Evolutionary conservation across 2,329 filamentous ascomycete species (phyloP), one percentile per base, ranked within the genome.

Genomic region (Sarocladiaceae sp.): DNA sequence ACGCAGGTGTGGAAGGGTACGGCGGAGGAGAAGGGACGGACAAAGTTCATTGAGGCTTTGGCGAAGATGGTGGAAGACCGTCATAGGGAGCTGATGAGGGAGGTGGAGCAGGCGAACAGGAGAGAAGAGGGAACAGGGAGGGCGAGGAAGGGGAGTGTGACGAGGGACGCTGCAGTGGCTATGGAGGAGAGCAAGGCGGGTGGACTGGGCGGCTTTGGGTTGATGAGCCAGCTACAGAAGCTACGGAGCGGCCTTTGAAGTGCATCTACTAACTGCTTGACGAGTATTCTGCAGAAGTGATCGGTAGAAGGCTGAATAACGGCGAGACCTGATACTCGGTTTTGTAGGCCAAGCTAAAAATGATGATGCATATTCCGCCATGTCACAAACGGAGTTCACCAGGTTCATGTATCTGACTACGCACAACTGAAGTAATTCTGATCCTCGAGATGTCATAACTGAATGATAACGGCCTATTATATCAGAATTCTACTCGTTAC

Each of bases 1-100:
- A 80, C 81, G 3, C 67, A 67, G n/a, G 82, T 98, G 18, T 98
- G 93, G 90, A 91, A 85, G 60, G 89, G 89, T n/a, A 96, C 93
- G 2, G 85, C 87, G 0, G 93, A 98, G 66, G 93, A 97, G 62
- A 94, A 87, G 65, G 88, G 88, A 5, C 73, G 93, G 44, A 68
- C 68, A 9, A 85, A 80, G 56, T 89, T 96, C 59, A 82, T 98
- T 15, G 91, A 97, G 51, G 75, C 76, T 43, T 62, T 98, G 54
- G 80, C 82, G 26, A 88, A 82, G 68, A 75, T 88, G 64, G 87
- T 95, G 2, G 89, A 96, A 58, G 91, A 96, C 51, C 71, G 70
- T 46, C 76, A 76, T 50, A 66, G 67, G 51, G 74, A 76, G 46
- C 55, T 80, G 45, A 55, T 78, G 53, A 66, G 64, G 50, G 76